These are phyloP conservation scores for Ophiostoma populinum DNA, from an alignment of 2,329 filamentous ascomycete species.

Conservation along the genomic window DNA sequence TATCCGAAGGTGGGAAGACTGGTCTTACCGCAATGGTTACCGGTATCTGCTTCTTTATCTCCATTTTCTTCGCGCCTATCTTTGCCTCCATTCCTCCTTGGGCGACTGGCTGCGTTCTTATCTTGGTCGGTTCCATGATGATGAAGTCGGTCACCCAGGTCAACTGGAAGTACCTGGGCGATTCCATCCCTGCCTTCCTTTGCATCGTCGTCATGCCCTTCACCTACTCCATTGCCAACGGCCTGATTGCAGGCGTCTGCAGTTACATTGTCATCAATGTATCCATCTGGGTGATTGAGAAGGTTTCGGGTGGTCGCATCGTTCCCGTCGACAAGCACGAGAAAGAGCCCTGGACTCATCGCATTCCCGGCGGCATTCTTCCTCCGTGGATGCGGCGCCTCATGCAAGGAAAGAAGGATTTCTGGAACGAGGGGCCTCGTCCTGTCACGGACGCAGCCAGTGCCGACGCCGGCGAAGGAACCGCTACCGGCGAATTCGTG, in stretches of 20 bases:
- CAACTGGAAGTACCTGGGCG: constrained; percentile 66
- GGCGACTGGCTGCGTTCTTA: constrained; percentile 58
- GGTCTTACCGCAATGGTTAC: constrained; percentile 54
- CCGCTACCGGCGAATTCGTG: not conserved
- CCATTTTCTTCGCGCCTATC: constrained; percentile 60
- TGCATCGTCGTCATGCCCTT: constrained; percentile 62
- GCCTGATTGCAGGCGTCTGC: constrained; percentile 50
- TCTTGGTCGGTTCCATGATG: constrained; percentile 64
- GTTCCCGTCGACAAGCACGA: constrained; percentile 34
- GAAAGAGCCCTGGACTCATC: constrained; percentile 40
- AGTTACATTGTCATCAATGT: constrained; percentile 32
- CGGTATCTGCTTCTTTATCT: constrained; percentile 52
- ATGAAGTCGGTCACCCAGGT: constrained; percentile 56
- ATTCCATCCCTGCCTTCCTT: constrained; percentile 58
- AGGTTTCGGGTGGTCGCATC: constrained; percentile 23
- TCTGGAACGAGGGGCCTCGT: constrained; percentile 5
- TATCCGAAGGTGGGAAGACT: constrained; percentile 57
- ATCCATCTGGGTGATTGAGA: constrained; percentile 27
- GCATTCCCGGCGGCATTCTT: constrained; percentile 30
- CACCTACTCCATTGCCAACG: constrained; percentile 63
- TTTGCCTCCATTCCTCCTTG: constrained; percentile 63
- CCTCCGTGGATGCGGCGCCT: constrained; percentile 17
- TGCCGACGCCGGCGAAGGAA: not conserved
- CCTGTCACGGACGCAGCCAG: not conserved
- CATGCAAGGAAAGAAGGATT: constrained; percentile 12